Base-by-base conservation (phyloP, 176 grass and related monocot genomes). In the Melocanna baccifera region DNA sequence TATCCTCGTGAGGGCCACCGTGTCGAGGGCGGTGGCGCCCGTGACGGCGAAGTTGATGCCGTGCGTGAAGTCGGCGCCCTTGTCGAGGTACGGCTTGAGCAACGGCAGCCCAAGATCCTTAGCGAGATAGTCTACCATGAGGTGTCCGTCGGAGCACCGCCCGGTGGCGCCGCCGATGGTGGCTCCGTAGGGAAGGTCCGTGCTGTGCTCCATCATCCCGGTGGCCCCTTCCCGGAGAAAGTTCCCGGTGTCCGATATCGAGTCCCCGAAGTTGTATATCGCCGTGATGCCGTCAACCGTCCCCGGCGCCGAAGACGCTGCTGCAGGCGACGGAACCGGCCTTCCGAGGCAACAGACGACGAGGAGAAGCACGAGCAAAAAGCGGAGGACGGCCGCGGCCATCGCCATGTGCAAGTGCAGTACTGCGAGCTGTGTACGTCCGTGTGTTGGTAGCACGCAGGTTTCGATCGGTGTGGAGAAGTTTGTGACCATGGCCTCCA, bases 191-290 rank as follows among this genome's bases (percentile, higher is more conserved):
- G 71, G 71, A 47, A 20, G 47, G 19, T 29, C 12, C 71, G 23
- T 4, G 46, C 15, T 36, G 71, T 28, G n/a, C 70, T 26, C 25
- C 46, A 34, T 32, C 71, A 36, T 52, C 7, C 25, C 71, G 3
- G 26, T 11, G 47, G 71, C 43, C 3, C 71, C 71, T 47, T 74
- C 71, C 28, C 16, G 6, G 47, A 48, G 8, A 28, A 74, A 10
- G 18, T 74, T 36, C 25, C 47, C 47, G 47, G 46, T 34, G 47
- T 55, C 47, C 14, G 71, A 50, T 6, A 55, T 55, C 6, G 48
- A 75, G 48, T 75, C 71, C 13, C 71, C 71, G 26, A 75, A 36
- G 71, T 53, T 75, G 47, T 75, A 75, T 14, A 75, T 53, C 47
- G 28, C 47, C 47, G 43, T 75, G 28, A 34, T 37, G 30, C 72